A percentile compares a stretch with the other conserved stretches of the same genome.
These are phyloP conservation scores for Pachyrhizus erosus DNA, from an alignment of 306 rosid species.

Conservation along the genomic window DNA sequence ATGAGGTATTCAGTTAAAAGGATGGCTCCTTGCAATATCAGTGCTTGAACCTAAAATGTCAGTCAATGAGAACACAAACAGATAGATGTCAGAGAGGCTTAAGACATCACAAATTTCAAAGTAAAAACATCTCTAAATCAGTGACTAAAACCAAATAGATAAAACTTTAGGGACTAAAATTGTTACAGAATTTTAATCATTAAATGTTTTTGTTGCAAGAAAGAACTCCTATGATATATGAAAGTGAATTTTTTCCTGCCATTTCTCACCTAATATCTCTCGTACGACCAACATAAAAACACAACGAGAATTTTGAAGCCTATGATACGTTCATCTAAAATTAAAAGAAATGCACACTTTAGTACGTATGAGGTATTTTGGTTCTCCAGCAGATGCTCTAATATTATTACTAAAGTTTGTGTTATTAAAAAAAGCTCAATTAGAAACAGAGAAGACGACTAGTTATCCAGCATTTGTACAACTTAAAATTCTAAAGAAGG, in stretches of 20 bases:
- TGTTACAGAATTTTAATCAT: conserved; percentile 13
- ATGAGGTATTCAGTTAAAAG: conserved; percentile 16
- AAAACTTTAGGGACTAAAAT: conserved; percentile 28
- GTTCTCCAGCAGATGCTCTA: conserved; percentile 15
- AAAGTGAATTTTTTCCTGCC: not conserved
- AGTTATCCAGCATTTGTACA: not conserved
- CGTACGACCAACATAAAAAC: not conserved
- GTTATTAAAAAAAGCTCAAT: conserved; percentile 10
- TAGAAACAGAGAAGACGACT: not conserved
- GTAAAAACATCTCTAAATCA: conserved; percentile 14
- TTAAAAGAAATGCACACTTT: conserved; percentile 29
- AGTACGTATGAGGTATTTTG: conserved; percentile 4
- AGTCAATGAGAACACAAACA: conserved; percentile 25
- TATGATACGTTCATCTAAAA: conserved; percentile 13
- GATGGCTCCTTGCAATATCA: conserved; percentile 17
- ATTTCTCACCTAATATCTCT: conserved; percentile 20
- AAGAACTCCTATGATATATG: not conserved
- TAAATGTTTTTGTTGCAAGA: not conserved
- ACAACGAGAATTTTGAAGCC: conserved; percentile 20
- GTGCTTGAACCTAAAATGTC: conserved; percentile 37
- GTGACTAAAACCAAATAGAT: not conserved
- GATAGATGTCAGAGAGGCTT: conserved; percentile 13
- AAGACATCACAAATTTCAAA: not conserved
- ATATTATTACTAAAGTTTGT: not conserved
- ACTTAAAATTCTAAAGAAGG: not conserved